A percentile compares a stretch with the other conserved stretches of the same genome.
phyloP scores from a whole-genome alignment of 1,139 yeast genomes.

The Suhomyces atakaporum region DNA sequence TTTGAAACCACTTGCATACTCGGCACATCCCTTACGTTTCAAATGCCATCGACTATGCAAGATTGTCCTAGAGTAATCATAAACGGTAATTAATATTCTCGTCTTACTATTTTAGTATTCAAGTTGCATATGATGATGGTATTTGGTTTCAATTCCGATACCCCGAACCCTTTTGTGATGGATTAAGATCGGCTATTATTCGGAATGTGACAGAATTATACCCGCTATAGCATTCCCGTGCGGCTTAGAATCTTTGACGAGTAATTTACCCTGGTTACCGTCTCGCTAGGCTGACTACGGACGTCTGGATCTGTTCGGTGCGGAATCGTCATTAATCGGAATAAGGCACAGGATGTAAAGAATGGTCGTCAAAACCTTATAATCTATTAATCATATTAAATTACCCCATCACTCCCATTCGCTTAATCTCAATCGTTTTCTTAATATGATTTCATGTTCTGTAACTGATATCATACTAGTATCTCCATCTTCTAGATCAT shows the following conservation, averaged over 20 bases:
- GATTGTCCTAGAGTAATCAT: not conserved
- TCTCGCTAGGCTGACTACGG: slow-evolving; percentile 5
- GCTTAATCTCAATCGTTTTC: slow-evolving; percentile 38
- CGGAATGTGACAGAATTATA: not conserved
- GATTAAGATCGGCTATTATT: too few species aligned
- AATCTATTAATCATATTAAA: not conserved
- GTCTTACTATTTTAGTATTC: too few species aligned
- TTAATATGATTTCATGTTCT: slow-evolving; percentile 29
- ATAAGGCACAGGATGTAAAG: too few species aligned
- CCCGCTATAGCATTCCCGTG: too few species aligned
- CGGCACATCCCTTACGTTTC: slow-evolving; percentile 1
- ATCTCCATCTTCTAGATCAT: slow-evolving; percentile 28
- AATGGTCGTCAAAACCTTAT: too few species aligned
- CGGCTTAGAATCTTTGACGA: too few species aligned
- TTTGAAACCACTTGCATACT: not conserved
- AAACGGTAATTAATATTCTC: not conserved
- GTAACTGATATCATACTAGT: slow-evolving; percentile 22
- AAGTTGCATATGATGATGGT: not conserved
- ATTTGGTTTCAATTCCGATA: too few species aligned
- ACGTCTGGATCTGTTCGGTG: slow-evolving; percentile 5
- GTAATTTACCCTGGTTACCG: slow-evolving; percentile 2
- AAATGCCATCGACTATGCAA: not conserved
- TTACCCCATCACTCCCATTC: slow-evolving; percentile 44
- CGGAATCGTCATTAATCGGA: slow-evolving; percentile 7
- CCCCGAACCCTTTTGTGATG: not conserved